Evolutionary conservation across 2,329 filamentous ascomycete genomes (phyloP), one percentile per base, ranked within the genome.

Genomic region (Plectosphaerella cucumerina): DNA sequence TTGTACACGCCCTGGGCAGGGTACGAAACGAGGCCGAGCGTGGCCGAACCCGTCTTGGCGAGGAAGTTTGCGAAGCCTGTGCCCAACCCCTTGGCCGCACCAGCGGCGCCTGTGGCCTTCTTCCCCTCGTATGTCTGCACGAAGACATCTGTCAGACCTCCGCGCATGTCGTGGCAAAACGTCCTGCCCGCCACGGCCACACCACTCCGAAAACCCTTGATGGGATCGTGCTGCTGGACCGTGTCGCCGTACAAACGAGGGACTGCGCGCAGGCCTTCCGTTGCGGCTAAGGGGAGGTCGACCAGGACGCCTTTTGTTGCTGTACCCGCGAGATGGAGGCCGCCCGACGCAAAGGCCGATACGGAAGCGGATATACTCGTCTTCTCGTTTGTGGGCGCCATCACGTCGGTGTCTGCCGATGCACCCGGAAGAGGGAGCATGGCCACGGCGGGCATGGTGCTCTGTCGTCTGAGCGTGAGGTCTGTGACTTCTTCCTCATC

Each of bases 211-310:
- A 57, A 54, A 9, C 44, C 54, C 26, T 51, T 37, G 14, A 55
- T 47, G 6, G 48, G 37, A 23, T 50, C 47, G 44, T 54, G 55
- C 31, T 44, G 39, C 45, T 49, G 47, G 8, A 58, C 56, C 4
- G 39, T 26, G 5, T 58, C 55, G 2, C 56, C 56, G 46, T 53
- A 57, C 4, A 58, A 42, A 33, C 52, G 51, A 2, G 55, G 56
- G 9, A 57, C 55, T 1, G 53, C 55, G n/a, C 56, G 49, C 18
- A 57, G 41, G 9, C 55, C 56, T 33, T 58, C 55, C 2, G 55
- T 56, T 18, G 53, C 55, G 1, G 55, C 56, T 14, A 58, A 43
- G 2, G 55, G 56, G 1, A 58, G 56, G 20, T 54, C 53, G 2
- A 58, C 55, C 4, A 47, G 45, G 6, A 47, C 45, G 45, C 45